A percentile compares a stretch with the other conserved stretches of the same genome.
phyloP scores from a whole-genome alignment of 2,329 filamentous ascomycete genomes.

The Dactylellina drechsleri region DNA sequence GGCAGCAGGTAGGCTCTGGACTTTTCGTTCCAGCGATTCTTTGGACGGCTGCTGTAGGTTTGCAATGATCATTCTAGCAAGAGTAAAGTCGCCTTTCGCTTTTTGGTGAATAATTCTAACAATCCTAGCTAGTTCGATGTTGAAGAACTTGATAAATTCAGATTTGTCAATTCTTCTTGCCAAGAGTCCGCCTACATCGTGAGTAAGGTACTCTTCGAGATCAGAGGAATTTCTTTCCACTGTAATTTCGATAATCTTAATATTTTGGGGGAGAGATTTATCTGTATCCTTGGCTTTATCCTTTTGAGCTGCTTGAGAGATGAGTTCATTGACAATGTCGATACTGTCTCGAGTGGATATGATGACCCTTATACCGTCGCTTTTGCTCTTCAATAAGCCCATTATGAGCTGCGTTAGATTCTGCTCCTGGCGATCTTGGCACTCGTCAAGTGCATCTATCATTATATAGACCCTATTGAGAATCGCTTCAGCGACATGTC shows the following conservation, averaged over 20 bases:
- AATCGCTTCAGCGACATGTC: not conserved
- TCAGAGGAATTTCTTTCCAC: constrained; percentile 22
- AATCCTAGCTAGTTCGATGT: constrained; percentile 21
- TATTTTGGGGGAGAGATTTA: not conserved
- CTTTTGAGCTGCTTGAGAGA: no score
- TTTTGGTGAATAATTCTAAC: constrained; percentile 23
- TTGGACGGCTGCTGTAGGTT: constrained; percentile 33
- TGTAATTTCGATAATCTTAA: constrained; percentile 22
- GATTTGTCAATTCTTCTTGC: constrained; percentile 7
- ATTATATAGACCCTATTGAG: constrained; percentile 16
- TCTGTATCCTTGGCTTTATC: not conserved
- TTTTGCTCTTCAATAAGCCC: constrained; percentile 1
- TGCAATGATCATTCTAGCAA: constrained; percentile 28
- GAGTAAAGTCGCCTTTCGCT: constrained; percentile 31
- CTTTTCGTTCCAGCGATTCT: constrained; percentile 16
- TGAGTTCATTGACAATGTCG: constrained; percentile 17
- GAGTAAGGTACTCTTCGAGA: constrained; percentile 14
- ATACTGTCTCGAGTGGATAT: constrained; percentile 28
- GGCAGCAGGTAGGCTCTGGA: constrained; percentile 13
- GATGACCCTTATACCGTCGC: constrained; percentile 3
- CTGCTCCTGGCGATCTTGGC: constrained; percentile 19
- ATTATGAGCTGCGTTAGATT: not conserved
- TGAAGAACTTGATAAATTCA: constrained; percentile 2
- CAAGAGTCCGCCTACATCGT: constrained; percentile 12
- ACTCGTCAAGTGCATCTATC: constrained; percentile 41